Conservation (phyloP, 164 flowering plant species). For the Echeveria elegans region DNA sequence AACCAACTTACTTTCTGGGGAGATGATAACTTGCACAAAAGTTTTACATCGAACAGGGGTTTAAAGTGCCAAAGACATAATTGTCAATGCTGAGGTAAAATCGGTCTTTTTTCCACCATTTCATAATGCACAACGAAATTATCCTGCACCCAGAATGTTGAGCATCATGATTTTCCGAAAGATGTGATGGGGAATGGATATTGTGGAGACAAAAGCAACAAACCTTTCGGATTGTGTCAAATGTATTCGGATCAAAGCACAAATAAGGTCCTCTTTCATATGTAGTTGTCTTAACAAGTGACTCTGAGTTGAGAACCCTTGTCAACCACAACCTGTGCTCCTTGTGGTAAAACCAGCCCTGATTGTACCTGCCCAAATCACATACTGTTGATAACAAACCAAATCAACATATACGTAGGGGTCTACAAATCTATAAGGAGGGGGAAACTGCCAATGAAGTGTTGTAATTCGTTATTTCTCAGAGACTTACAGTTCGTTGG, state of each 20-base stretch:
- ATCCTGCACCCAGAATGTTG: constrained; percentile 34
- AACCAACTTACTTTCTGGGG: not conserved
- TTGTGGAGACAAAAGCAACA: not conserved
- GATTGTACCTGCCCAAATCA: constrained; percentile 33
- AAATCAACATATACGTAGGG: not conserved
- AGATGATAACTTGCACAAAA: not conserved
- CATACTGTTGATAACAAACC: not conserved
- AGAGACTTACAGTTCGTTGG: constrained; percentile 77
- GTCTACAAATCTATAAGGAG: not conserved
- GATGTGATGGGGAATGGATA: not conserved
- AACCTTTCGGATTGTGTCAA: constrained; percentile 59
- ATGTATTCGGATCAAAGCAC: constrained; percentile 58
- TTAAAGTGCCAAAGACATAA: constrained; percentile 11
- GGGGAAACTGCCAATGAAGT: not conserved
- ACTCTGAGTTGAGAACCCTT: constrained; percentile 41
- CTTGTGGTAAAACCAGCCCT: constrained; percentile 65
- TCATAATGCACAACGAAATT: constrained; percentile 59
- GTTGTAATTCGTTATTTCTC: too few relatives aligned
- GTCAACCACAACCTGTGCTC: constrained; percentile 50
- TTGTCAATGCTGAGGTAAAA: constrained; percentile 43
- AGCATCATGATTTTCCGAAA: not conserved
- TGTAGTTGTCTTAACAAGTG: constrained; percentile 40
- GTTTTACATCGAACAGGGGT: constrained; percentile 7
- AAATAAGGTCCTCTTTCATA: constrained; percentile 64
- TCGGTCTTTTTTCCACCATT: constrained; percentile 57